Percentiles rank a stretch among this genome's conserved stretches.
These are phyloP conservation scores for Cladorrhinum sp. DNA, from an alignment of 2,329 filamentous ascomycete species.

Conservation along the genomic window DNA sequence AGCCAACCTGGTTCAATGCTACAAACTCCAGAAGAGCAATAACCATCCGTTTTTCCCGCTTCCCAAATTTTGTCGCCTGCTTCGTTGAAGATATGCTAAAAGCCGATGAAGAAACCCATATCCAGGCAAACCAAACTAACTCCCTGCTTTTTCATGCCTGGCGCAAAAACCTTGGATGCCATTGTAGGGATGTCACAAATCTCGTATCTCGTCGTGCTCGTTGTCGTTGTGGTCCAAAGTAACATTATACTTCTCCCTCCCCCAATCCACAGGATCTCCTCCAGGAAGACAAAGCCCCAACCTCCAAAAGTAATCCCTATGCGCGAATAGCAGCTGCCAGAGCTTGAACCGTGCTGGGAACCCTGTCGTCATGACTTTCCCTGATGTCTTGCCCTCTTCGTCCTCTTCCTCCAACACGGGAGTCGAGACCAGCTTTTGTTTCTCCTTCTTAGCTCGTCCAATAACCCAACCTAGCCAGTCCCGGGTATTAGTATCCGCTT, in stretches of 20 bases:
- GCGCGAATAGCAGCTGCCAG: conserved; percentile 92
- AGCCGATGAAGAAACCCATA: background rate
- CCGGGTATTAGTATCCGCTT: conserved; percentile 29
- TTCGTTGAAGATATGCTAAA: background rate
- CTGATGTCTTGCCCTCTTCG: no score
- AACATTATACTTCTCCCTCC: conserved; percentile 47
- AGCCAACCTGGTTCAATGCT: background rate
- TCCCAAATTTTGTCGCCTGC: background rate
- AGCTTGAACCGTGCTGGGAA: conserved; percentile 63
- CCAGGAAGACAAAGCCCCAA: conserved; percentile 85
- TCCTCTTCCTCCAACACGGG: conserved; percentile 10
- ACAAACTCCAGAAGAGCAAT: background rate
- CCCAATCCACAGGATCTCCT: conserved; percentile 68
- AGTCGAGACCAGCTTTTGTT: conserved; percentile 5
- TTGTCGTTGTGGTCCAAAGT: conserved; percentile 32
- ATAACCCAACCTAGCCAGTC: conserved; percentile 28
- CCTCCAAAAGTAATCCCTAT: conserved; percentile 96
- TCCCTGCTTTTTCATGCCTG: background rate
- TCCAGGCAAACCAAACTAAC: background rate
- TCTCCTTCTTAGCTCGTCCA: conserved; percentile 11
- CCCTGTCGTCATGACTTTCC: conserved; percentile 50
- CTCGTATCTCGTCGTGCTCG: conserved; percentile 31
- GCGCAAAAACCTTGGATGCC: background rate
- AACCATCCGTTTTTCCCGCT: background rate
- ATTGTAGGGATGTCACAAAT: conserved; percentile 7